phyloP scores from a whole-genome alignment of 768 basidiomycete species.

The Lentinula sp. region DNA sequence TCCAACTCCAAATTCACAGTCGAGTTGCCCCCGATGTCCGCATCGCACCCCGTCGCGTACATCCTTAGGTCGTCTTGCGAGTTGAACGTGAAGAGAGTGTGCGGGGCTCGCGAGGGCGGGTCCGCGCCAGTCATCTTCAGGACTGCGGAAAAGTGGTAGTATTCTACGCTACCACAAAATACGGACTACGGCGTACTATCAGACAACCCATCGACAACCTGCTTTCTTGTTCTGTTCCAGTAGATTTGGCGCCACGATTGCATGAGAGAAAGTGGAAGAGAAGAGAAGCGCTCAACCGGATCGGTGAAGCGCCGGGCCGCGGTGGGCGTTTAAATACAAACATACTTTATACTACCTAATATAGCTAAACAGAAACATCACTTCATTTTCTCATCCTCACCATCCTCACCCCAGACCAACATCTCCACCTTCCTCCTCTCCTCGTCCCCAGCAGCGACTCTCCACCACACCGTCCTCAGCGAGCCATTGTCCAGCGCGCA shows the following conservation, averaged over 20 bases:
- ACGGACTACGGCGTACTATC: neutral
- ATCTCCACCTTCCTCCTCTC: neutral
- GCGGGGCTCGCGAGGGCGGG: constrained; percentile 51
- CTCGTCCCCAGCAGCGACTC: neutral
- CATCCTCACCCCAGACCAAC: constrained; percentile 3
- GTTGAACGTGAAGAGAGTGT: constrained; percentile 62
- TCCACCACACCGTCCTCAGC: constrained; percentile 16
- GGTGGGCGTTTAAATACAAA: no score
- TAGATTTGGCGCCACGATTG: constrained; percentile 3
- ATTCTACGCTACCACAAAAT: neutral
- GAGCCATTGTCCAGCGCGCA: neutral
- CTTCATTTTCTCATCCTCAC: no score
- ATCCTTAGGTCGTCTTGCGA: constrained; percentile 47
- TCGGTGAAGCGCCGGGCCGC: no score
- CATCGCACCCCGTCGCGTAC: constrained; percentile 81
- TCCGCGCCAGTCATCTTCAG: constrained; percentile 76
- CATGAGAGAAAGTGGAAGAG: neutral
- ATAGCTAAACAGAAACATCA: no score
- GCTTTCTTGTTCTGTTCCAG: constrained; percentile 4
- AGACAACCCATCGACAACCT: constrained; percentile 2
- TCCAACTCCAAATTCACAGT: constrained; percentile 74
- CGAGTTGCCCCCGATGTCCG: constrained; percentile 82
- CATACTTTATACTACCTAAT: no score
- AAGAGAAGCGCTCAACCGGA: no score
- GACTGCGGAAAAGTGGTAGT: no score